Conservation (phyloP, 805 yeast species). For the Metschnikowia borealis region DNA sequence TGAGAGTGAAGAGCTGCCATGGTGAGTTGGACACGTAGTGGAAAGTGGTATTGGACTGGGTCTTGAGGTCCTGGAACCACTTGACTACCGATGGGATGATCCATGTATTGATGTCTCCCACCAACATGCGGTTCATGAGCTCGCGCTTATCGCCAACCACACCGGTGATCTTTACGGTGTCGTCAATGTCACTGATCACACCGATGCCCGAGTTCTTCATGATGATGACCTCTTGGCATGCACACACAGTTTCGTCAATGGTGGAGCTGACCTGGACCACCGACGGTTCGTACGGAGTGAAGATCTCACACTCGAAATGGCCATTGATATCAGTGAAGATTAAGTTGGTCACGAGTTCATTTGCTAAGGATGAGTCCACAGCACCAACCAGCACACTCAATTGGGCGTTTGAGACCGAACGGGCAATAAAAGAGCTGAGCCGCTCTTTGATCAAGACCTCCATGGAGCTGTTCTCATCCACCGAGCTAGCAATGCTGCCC, state of each 20-base stretch:
- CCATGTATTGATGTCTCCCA: conserved; percentile 63
- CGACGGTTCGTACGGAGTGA: conserved; percentile 59
- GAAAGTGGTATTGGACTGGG: conserved; percentile 50
- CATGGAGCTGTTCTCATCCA: conserved; percentile 6
- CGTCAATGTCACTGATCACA: conserved; percentile 89
- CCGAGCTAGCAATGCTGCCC: conserved; percentile 7
- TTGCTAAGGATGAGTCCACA: conserved; percentile 26
- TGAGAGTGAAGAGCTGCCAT: conserved; percentile 72
- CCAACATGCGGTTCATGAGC: conserved; percentile 71
- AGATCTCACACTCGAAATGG: conserved; percentile 51
- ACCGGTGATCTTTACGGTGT: conserved; percentile 87
- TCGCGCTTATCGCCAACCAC: conserved; percentile 84
- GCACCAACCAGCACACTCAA: conserved; percentile 56
- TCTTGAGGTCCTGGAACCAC: conserved; percentile 59
- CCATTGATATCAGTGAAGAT: conserved; percentile 64
- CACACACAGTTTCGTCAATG: conserved; percentile 44
- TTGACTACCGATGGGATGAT: conserved; percentile 66
- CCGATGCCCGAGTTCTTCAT: conserved; percentile 54
- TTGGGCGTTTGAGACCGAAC: conserved; percentile 57
- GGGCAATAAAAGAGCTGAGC: conserved; percentile 65
- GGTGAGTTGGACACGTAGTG: conserved; percentile 97
- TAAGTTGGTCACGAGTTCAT: conserved; percentile 24
- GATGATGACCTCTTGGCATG: conserved; percentile 42
- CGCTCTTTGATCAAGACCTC: conserved; percentile 60
- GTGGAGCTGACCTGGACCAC: conserved; percentile 48